These are phyloP conservation scores for Alternaria solani DNA, from an alignment of 2,329 filamentous ascomycete species.

Conservation along the genomic window DNA sequence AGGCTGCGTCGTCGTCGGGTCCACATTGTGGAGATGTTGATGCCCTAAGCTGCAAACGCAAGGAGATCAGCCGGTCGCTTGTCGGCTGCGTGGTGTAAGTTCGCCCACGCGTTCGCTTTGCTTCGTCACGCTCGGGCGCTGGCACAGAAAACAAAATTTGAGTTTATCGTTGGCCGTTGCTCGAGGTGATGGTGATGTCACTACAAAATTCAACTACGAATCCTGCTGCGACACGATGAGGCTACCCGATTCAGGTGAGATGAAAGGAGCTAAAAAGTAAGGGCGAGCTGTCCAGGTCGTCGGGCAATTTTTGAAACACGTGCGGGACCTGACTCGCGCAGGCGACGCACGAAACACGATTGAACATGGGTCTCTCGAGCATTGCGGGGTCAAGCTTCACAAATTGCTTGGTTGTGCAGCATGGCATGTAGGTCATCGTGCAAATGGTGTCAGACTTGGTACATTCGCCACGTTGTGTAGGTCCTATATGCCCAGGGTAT, in stretches of 20 bases:
- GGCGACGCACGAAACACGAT: conserved; percentile 4
- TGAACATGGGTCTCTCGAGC: not conserved
- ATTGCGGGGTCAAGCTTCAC: conserved; percentile 8
- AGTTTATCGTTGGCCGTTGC: not conserved
- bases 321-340: conserved; percentile 5
- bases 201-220: not conserved
- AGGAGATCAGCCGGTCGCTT: conserved; percentile 24
- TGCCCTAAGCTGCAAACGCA: conserved; percentile 10
- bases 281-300: conserved; percentile 5
- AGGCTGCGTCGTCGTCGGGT: conserved; percentile 6
- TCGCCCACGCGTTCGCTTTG: conserved; percentile 2
- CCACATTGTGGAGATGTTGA: conserved; percentile 16
- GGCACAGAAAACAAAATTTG: conserved; percentile 1
- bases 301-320: conserved; percentile 25
- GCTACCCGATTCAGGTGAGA: conserved; percentile 17
- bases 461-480: not conserved
- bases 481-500: conserved; percentile 24
- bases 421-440: not conserved
- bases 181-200: conserved; percentile 3
- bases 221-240: not conserved
- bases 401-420: not conserved
- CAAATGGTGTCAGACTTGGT: not conserved
- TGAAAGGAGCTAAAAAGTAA: conserved; percentile 23
- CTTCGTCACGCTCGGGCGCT: conserved; percentile 2
- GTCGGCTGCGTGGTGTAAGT: not conserved